Evolutionary conservation across 108 stramenopile species (phyloP).

Genomic region (Cyclotella atomus): DNA sequence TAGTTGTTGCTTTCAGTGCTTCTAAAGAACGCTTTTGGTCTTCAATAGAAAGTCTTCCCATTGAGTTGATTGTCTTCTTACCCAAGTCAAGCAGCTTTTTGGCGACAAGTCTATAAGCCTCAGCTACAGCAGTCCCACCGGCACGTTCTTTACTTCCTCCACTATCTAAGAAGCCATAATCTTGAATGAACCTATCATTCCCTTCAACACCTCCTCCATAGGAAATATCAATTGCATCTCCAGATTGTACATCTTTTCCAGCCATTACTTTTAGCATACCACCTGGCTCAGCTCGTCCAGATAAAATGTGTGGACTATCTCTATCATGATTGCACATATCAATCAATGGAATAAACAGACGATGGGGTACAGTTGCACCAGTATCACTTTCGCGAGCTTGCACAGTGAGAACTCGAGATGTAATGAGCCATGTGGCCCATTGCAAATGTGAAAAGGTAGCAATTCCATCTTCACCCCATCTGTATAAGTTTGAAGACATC

Average conservation of each 20-base stretch:
- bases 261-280: conserved; percentile 76
- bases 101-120: conserved; percentile 55
- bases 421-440: conserved; percentile 80
- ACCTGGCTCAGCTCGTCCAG: conserved; percentile 72
- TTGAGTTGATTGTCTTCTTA: conserved; percentile 42
- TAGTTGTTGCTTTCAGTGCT: conserved; percentile 52
- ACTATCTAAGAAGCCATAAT: conserved; percentile 69
- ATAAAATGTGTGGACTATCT: conserved; percentile 66
- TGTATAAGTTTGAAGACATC: conserved; percentile 59
- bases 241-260: conserved; percentile 64
- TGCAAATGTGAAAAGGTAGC: conserved; percentile 55
- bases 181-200: conserved; percentile 78
- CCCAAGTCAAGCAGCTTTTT: conserved; percentile 47
- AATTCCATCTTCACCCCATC: conserved; percentile 51
- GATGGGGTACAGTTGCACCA: conserved; percentile 53
- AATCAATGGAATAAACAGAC: conserved; percentile 75
- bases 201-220: conserved; percentile 78
- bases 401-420: conserved; percentile 74
- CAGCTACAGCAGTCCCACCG: conserved; percentile 20
- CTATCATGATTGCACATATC: conserved; percentile 90
- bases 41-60: conserved; percentile 49
- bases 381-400: conserved; percentile 28
- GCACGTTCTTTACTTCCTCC: conserved; percentile 39
- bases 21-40: conserved; percentile 62
- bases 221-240: conserved; percentile 74